Evolutionary conservation across 169 alveolate species (phyloP), one percentile per base, ranked within the genome.

Genomic region (Eimeria maxima): DNA sequence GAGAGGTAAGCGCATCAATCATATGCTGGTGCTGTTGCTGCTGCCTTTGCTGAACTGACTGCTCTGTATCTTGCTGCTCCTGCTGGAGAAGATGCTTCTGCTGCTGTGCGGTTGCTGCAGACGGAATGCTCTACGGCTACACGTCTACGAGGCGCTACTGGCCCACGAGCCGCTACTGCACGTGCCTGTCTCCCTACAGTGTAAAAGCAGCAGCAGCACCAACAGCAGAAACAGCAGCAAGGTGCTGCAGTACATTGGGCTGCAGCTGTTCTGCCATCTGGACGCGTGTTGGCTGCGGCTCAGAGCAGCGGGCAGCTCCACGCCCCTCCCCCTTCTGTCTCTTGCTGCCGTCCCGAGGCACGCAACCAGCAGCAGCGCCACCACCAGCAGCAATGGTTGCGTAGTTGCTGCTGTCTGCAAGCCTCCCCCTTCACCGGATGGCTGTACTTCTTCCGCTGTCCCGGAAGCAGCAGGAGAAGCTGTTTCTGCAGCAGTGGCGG

Each of bases 231-330:
- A 53, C 71, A 24, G 73, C 71, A 81, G 50, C 44, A 81, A 81
- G 44, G 11, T 50, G 73, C 90, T 81, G 90, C 90, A 81, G 71
- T 81, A 81, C 47, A 47, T 81, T 0, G 90, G 73, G 29, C 90
- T 90, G 73, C 95, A 90, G 95, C 88, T 90, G 29, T 90, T 71
- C 90, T 57, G 90, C 45, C 90, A 73, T 65, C 13, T 90, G 81
- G 95, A 90, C 55, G 90, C 24, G 81, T 80, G 84, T 80, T 90
- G 95, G 95, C 78, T 90, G 47, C 88, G 95, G 14, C 80, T 90
- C 47, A 71, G 73, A 57, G 84, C 80, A 53, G 88, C 95, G 24
- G 78, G 84, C 78, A 53, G 83, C 60, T 47, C 95, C n/a, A 53
- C 78, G 67, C 95, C 91, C 20, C 90, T 45, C 50, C 78, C 55